Conservation (phyloP, 179 eudicot species). For the Amaranthus tricolor region DNA sequence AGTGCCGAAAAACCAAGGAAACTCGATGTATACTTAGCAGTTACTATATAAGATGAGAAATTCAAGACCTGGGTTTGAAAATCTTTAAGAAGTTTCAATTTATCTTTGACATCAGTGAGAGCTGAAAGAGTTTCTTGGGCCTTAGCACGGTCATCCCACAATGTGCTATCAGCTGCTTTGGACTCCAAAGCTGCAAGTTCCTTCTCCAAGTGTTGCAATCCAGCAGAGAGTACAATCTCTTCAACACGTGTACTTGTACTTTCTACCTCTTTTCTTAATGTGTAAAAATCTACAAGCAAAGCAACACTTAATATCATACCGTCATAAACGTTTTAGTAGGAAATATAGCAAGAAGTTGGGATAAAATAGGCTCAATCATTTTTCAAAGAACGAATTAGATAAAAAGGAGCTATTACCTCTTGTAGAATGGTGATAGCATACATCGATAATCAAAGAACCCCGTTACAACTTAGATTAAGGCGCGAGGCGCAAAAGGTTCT, state of each 20-base stretch:
- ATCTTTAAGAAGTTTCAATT: slow-evolving; percentile 63
- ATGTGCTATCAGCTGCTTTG: slow-evolving; percentile 63
- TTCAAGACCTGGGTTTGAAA: slow-evolving; percentile 67
- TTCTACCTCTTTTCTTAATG: slow-evolving; percentile 78
- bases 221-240: slow-evolving; percentile 71
- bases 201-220: slow-evolving; percentile 64
- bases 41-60: background rate
- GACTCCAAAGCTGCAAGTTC: slow-evolving; percentile 65
- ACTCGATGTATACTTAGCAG: background rate
- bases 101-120: slow-evolving; percentile 82
- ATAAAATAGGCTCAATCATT: background rate
- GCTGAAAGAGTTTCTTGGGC: slow-evolving; percentile 87
- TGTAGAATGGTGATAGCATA: background rate
- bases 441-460: background rate
- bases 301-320: background rate
- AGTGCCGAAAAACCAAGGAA: background rate
- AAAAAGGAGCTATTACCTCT: background rate
- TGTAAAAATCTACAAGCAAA: slow-evolving; percentile 70
- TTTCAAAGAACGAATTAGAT: background rate
- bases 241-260: slow-evolving; percentile 57
- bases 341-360: background rate
- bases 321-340: background rate
- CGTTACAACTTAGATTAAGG: background rate
- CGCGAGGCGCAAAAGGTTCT: no score
- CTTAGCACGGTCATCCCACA: slow-evolving; percentile 91